A percentile compares a stretch with the other conserved stretches of the same genome.
phyloP scores from a whole-genome alignment of 2,329 filamentous ascomycete genomes.

The Penicillium sp. region DNA sequence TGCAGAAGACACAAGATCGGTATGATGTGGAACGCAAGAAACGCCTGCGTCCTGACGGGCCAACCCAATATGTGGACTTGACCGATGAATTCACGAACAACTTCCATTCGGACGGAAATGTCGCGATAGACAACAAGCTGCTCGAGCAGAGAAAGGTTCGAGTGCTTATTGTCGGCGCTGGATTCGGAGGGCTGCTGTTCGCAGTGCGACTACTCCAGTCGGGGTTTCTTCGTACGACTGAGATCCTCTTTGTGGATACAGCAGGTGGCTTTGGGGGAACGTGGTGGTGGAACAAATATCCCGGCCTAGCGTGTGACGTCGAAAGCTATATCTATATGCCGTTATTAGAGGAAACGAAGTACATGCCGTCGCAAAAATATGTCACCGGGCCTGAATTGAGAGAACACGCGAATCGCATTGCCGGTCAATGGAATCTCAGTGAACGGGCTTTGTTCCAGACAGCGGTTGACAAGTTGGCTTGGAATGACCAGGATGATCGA shows the following conservation, averaged over 20 bases:
- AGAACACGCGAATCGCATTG: constrained; percentile 47
- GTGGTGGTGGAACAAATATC: constrained; percentile 52
- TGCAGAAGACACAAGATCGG: not conserved
- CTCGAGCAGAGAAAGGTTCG: not conserved
- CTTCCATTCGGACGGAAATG: not conserved
- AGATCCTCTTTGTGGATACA: constrained; percentile 24
- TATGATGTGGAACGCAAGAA: constrained; percentile 2
- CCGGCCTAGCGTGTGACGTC: constrained; percentile 54
- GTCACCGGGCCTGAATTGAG: constrained; percentile 48
- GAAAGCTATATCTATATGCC: constrained; percentile 62
- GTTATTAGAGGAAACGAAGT: constrained; percentile 59
- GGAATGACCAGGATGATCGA: constrained; percentile 44
- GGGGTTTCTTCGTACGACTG: constrained; percentile 26
- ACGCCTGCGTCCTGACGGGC: not conserved
- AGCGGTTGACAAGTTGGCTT: constrained; percentile 42
- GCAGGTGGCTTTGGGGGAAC: constrained; percentile 51
- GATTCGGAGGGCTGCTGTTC: constrained; percentile 45
- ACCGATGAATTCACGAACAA: not conserved
- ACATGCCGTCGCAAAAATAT: constrained; percentile 55
- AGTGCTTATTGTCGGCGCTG: constrained; percentile 44
- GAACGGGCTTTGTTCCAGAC: constrained; percentile 50
- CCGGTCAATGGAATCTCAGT: constrained; percentile 45
- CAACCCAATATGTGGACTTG: not conserved
- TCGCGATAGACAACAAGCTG: not conserved
- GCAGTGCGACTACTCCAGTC: constrained; percentile 42